Conservation (phyloP, 148 eudicot species). For the Vaccinium darrowii region DNA sequence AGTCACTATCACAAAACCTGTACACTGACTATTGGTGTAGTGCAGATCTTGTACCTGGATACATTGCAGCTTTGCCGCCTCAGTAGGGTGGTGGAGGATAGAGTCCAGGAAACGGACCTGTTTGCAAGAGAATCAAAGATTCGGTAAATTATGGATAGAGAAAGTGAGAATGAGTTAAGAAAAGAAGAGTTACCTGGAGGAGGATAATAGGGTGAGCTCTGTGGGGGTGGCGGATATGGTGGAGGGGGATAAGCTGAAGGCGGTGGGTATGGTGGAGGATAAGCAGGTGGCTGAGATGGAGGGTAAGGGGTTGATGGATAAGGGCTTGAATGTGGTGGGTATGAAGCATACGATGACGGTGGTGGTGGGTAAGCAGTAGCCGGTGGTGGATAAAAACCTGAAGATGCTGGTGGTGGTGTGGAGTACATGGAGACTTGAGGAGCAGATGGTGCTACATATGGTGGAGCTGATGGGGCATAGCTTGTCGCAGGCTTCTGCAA, state of each 20-base stretch:
- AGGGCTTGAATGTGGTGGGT: constrained; percentile 40
- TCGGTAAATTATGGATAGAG: constrained; percentile 10
- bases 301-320: constrained; percentile 49
- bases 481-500: constrained; percentile 53
- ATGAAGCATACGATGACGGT: constrained; percentile 39
- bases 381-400: constrained; percentile 25
- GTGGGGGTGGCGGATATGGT: constrained; percentile 38
- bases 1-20: neutral
- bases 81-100: constrained; percentile 59
- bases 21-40: neutral
- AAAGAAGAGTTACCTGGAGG: constrained; percentile 39
- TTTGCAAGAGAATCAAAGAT: neutral
- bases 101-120: constrained; percentile 25
- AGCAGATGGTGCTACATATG: constrained; percentile 51
- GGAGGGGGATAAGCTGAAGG: constrained; percentile 42
- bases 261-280: constrained; percentile 44
- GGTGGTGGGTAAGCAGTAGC: constrained; percentile 31
- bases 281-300: constrained; percentile 34
- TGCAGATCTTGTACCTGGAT: neutral
- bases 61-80: constrained; percentile 13
- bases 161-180: neutral
- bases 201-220: constrained; percentile 35
- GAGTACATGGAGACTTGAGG: constrained; percentile 50
- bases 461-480: constrained; percentile 61
- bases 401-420: constrained; percentile 37